Evolutionary conservation across 345 rosid species (phyloP), one percentile per base, ranked within the genome.

Genomic region (Punica granatum): DNA sequence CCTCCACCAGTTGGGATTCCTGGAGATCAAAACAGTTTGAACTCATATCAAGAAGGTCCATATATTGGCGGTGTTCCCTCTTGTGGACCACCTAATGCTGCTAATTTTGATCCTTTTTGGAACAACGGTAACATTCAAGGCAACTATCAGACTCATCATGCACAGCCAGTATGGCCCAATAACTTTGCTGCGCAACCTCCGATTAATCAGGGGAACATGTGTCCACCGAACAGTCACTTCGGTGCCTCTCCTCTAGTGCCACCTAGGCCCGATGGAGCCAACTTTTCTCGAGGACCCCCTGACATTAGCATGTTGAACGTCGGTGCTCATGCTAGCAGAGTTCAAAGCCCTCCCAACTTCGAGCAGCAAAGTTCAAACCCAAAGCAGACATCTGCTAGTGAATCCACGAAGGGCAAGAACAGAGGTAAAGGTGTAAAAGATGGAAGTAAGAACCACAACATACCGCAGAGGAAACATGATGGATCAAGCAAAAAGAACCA

Each of bases 251-350:
- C 64, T 33, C 26, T 19, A 26, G 42, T 67, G 62, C 71, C 77
- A 64, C 64, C 23, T 18, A 54, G 73, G 70, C 73, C 79, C 41
- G 71, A 70, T 68, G 72, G 70, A 31, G 58, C 63, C 31, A 35
- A 63, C 32, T 65, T 72, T 15, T 23, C 60, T 67, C 53, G 66
- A 59, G 73, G 69, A 61, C 67, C 44, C 28, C 81, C 77, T 43
- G 76, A 77, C 56, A 72, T 76, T 46, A 69, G 76, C 36, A 74
- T 58, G 51, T 65, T 73, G 71, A 68, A 69, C 39, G 73, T 68
- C 36, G 39, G 65, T 39, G 77, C 67, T 70, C 19, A 46, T 26
- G 61, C 80, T 2, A 23, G 48, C 59, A 69, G 67, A 60, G 60
- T 61, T 69, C 69, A 69, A 36, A 66, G 60, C 66, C 68, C 67